Conservation (phyloP, 1,284 basidiomycete species). For the Schizophyllum commune region DNA sequence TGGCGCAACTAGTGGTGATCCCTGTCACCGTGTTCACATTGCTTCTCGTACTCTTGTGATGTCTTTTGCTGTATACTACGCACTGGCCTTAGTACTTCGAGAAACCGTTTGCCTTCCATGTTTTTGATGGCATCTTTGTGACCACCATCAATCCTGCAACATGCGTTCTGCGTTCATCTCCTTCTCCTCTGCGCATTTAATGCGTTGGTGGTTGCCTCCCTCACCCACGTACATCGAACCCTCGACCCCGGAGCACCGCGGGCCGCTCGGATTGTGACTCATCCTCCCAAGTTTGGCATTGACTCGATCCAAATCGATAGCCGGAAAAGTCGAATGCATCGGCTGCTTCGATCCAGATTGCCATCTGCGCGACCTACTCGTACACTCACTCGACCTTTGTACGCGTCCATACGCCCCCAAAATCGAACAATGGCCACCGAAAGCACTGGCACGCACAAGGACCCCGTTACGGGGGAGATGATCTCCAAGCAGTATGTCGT, state of each 20-base stretch:
- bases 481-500: slow-evolving; percentile 83
- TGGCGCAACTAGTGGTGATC: too few species aligned
- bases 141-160: too few species aligned
- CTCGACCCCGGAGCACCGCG: not conserved
- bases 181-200: too few species aligned
- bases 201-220: too few species aligned
- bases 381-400: not conserved
- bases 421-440: slow-evolving; percentile 45
- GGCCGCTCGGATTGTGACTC: not conserved
- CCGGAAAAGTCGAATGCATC: not conserved
- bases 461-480: slow-evolving; percentile 89
- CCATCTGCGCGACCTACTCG: not conserved
- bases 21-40: too few species aligned
- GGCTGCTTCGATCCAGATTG: not conserved
- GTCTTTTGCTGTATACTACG: too few species aligned
- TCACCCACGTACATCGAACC: too few species aligned
- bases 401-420: not conserved
- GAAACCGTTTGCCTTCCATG: too few species aligned
- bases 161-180: too few species aligned
- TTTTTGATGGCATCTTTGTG: too few species aligned
- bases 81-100: too few species aligned
- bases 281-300: not conserved
- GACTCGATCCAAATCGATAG: not conserved
- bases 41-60: too few species aligned
- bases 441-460: slow-evolving; percentile 55